Conservation (phyloP, 148 eudicot genomes). For the Tetragonia tetragonoides region DNA sequence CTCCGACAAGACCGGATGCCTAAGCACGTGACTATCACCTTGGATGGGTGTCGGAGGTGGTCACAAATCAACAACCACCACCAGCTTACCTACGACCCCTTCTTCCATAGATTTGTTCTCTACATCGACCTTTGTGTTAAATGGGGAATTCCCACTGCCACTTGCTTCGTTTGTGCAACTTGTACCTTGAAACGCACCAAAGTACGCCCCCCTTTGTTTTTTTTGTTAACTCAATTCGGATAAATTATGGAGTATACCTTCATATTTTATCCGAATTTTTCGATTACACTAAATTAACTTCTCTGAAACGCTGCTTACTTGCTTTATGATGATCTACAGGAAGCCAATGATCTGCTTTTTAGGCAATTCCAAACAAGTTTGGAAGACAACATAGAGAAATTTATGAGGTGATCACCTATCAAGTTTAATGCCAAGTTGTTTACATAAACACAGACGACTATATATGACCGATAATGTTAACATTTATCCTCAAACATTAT, state of each 20-base stretch:
- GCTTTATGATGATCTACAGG: conserved; percentile 1
- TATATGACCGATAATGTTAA: background rate
- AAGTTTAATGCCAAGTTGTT: too few relatives aligned
- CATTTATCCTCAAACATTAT: background rate
- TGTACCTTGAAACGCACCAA: conserved; percentile 9
- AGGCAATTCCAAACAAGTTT: conserved; percentile 16
- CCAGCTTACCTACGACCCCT: conserved; percentile 9
- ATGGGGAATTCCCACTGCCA: conserved; percentile 14
- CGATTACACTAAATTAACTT: too few relatives aligned
- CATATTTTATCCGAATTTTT: too few relatives aligned
- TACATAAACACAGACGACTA: background rate
- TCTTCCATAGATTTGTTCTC: background rate
- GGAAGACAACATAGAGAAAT: conserved; percentile 10
- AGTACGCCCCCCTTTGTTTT: background rate
- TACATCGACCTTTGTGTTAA: conserved; percentile 19
- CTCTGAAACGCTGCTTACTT: background rate
- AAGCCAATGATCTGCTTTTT: conserved; percentile 16
- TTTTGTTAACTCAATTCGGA: too few relatives aligned
- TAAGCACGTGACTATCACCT: conserved; percentile 11
- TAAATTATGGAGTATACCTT: too few relatives aligned
- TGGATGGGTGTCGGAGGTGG: conserved; percentile 21
- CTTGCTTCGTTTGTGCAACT: background rate
- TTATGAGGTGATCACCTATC: conserved; percentile 1
- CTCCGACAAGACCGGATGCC: conserved; percentile 7
- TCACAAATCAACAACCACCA: background rate